Evolutionary conservation across 1,139 yeast genomes (phyloP).

Genomic region (Neolecta irregularis): DNA sequence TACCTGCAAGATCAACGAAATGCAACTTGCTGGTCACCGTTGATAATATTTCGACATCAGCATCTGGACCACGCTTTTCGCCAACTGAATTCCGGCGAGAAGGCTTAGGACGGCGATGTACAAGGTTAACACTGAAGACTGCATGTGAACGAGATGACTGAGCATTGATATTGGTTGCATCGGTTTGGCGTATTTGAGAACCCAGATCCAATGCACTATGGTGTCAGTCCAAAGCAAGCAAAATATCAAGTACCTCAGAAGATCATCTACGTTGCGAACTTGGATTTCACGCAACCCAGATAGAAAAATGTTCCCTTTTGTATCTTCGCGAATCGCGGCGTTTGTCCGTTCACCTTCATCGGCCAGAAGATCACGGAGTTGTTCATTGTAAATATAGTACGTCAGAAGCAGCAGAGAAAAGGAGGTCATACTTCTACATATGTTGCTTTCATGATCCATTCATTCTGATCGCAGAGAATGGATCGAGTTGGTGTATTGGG

Average conservation of each 20-base stretch:
- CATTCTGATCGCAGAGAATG: too few relatives aligned
- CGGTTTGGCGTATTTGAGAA: slow-evolving; percentile 37
- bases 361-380: slow-evolving; percentile 40
- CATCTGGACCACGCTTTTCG: slow-evolving; percentile 29
- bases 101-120: slow-evolving; percentile 45
- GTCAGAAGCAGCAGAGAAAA: too few relatives aligned
- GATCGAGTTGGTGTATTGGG: too few relatives aligned
- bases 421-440: too few relatives aligned
- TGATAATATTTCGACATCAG: slow-evolving; percentile 17
- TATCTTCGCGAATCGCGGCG: slow-evolving; percentile 50
- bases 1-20: slow-evolving; percentile 68
- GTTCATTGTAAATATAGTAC: slow-evolving; percentile 69
- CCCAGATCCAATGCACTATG: slow-evolving; percentile 39
- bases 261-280: too few relatives aligned
- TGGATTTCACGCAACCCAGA: slow-evolving; percentile 49
- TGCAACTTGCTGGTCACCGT: slow-evolving; percentile 42
- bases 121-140: slow-evolving; percentile 27
- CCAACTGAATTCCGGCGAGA: slow-evolving; percentile 62
- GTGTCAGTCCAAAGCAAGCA: too few relatives aligned
- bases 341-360: slow-evolving; percentile 22
- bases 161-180: slow-evolving; percentile 33
- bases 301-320: slow-evolving; percentile 50
- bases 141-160: slow-evolving; percentile 23
- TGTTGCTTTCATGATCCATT: too few relatives aligned
- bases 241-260: too few relatives aligned